A percentile compares a stretch with the other conserved stretches of the same genome.
Evolutionary conservation across 148 eudicot species (phyloP).

Genomic region (Oxyria digyna): DNA sequence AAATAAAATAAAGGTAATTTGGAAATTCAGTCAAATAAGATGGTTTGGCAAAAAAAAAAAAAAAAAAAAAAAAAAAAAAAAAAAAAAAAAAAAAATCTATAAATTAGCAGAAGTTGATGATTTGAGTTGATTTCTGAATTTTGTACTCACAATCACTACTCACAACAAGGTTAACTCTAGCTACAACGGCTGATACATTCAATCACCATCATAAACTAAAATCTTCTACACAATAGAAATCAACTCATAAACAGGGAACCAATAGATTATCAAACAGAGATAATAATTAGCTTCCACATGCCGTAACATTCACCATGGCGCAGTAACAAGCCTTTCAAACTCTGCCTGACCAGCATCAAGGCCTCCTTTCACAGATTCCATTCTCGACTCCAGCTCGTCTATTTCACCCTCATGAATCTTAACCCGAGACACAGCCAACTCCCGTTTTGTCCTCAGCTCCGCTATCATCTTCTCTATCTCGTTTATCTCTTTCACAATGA

Average conservation of each 20-base stretch:
- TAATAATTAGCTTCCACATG: not conserved
- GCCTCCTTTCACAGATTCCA: constrained; percentile 12
- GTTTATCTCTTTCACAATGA: constrained; percentile 28
- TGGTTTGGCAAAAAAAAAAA: too few relatives aligned
- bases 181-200: not conserved
- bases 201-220: not conserved
- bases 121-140: too few relatives aligned
- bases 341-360: constrained; percentile 19
- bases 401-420: constrained; percentile 29
- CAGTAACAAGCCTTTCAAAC: constrained; percentile 22
- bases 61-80: too few relatives aligned
- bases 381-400: constrained; percentile 15
- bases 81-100: too few relatives aligned
- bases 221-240: not conserved
- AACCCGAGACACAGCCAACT: constrained; percentile 20
- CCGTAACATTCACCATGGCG: constrained; percentile 20
- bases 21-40: too few relatives aligned
- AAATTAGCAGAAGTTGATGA: too few relatives aligned
- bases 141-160: too few relatives aligned
- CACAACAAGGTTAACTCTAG: not conserved
- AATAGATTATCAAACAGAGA: not conserved
- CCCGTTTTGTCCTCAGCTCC: constrained; percentile 29
- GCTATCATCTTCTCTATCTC: constrained; percentile 30
- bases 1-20: too few relatives aligned
- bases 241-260: not conserved